phyloP scores from a whole-genome alignment of 345 rosid species.

The Passiflora organensis region DNA sequence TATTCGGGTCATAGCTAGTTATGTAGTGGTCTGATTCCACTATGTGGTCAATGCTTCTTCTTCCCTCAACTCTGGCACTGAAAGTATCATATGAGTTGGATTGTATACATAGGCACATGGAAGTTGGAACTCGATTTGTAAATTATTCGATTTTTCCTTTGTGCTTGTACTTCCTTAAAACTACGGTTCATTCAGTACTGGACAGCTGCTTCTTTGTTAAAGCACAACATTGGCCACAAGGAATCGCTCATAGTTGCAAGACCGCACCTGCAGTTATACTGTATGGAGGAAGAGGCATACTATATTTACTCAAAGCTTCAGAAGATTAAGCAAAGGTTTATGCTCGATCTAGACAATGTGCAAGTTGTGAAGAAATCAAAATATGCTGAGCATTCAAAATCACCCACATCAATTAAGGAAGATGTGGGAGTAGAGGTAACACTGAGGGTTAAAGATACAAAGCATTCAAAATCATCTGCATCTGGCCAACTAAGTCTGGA shows the following conservation, averaged over 20 bases:
- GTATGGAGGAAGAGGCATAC: constrained; percentile 9
- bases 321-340: constrained; percentile 1
- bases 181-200: constrained; percentile 8
- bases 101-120: not conserved
- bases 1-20: too few species aligned
- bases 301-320: constrained; percentile 6
- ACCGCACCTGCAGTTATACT: constrained; percentile 5
- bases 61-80: too few species aligned
- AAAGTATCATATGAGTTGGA: not conserved
- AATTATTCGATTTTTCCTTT: not conserved
- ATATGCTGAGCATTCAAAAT: not conserved
- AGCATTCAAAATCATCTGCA: not conserved
- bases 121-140: not conserved
- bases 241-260: constrained; percentile 13
- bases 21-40: too few species aligned
- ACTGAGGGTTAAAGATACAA: not conserved
- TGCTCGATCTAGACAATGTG: not conserved
- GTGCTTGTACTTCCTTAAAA: constrained; percentile 1
- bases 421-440: constrained; percentile 3
- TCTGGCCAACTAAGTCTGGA: not conserved
- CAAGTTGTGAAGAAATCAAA: constrained; percentile 4
- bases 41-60: too few species aligned
- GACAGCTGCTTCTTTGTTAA: constrained; percentile 6
- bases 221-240: constrained; percentile 10
- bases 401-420: not conserved